These are phyloP conservation scores for Biscutella laevigata DNA, from an alignment of 441 rosid genomes.

Conservation along the genomic window DNA sequence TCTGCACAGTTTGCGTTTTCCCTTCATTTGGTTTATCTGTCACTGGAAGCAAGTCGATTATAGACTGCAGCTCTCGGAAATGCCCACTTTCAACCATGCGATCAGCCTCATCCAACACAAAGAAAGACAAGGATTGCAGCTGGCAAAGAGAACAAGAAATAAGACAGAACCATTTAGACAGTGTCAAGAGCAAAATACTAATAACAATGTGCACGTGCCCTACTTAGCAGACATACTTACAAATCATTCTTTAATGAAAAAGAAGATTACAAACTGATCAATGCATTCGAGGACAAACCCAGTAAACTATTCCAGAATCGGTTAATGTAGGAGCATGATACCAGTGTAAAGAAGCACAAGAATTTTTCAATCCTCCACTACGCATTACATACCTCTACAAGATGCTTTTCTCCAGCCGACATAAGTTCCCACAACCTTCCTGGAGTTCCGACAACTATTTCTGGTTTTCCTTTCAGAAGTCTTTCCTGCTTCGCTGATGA, in stretches of 20 bases:
- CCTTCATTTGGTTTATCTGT: constrained; percentile 36
- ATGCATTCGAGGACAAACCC: neutral
- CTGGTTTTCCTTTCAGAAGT: constrained; percentile 79
- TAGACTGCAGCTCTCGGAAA: constrained; percentile 90
- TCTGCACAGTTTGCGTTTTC: constrained; percentile 39
- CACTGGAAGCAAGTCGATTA: constrained; percentile 83
- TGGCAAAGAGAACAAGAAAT: constrained; percentile 32
- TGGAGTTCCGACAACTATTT: constrained; percentile 85
- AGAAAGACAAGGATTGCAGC: constrained; percentile 88
- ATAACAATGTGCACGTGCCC: neutral
- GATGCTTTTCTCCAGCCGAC: constrained; percentile 88
- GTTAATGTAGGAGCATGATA: constrained; percentile 5
- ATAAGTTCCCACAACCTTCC: constrained; percentile 98
- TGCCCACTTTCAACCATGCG: constrained; percentile 96
- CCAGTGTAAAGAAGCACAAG: neutral
- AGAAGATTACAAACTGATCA: neutral
- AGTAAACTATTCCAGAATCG: neutral
- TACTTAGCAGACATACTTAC: neutral
- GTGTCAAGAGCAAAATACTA: neutral
- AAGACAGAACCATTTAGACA: constrained; percentile 11
- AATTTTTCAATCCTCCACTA: neutral
- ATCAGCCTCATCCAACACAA: constrained; percentile 98
- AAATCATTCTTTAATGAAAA: neutral
- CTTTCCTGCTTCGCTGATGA: constrained; percentile 89
- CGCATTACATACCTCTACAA: constrained; percentile 58